Base-by-base conservation (phyloP, 257 asterid species). In the Orobanche coerulescens region DNA sequence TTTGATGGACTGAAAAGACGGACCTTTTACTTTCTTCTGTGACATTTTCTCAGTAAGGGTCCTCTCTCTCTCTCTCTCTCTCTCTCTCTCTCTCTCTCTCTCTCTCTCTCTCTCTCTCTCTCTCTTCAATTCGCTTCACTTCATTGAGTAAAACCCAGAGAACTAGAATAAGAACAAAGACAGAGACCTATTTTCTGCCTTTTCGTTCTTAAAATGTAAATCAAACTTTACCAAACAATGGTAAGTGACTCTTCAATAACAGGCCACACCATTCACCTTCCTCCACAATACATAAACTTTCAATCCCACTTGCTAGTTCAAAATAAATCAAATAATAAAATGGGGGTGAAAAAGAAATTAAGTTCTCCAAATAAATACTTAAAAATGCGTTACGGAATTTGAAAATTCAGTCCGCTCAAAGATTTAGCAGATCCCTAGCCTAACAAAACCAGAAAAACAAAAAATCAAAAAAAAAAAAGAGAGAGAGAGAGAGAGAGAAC, bases 1-100 rank as follows among this genome's bases (percentile, higher is more conserved):
- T 73, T 78, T 83, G 69, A 73, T 77, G 4, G 80, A 72, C 74
- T 81, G 81, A 69, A 81, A 67, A 71, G 80, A 80, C 26, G 64
- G 52, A 23, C 62, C 79, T 37, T 37, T 64, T 61, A 67, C 75
- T 72, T 77, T 74, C 61, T 79, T 71, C 71, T 72, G 77, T 11
- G 84, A 70, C 89, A 81, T 86, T 72, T 70, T 62, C 66, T 31
- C 50, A 63, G 53, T 34, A 54, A 8, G 49, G 57, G 22, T 26
- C 61, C 52, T 67, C 16, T 46, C 43, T 40, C 11, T 58, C 51
- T 59, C n/a, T n/a, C n/a, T n/a, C n/a, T n/a, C n/a, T n/a, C n/a
- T n/a, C n/a, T n/a, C n/a, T n/a, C n/a, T n/a, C n/a, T n/a, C n/a
- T n/a, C n/a, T n/a, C n/a, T n/a, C n/a, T n/a, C n/a, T n/a, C n/a